A percentile compares a stretch with the other conserved stretches of the same genome.
Conservation (phyloP, 768 basidiomycete genomes). For the Tremella yokohamensis region DNA sequence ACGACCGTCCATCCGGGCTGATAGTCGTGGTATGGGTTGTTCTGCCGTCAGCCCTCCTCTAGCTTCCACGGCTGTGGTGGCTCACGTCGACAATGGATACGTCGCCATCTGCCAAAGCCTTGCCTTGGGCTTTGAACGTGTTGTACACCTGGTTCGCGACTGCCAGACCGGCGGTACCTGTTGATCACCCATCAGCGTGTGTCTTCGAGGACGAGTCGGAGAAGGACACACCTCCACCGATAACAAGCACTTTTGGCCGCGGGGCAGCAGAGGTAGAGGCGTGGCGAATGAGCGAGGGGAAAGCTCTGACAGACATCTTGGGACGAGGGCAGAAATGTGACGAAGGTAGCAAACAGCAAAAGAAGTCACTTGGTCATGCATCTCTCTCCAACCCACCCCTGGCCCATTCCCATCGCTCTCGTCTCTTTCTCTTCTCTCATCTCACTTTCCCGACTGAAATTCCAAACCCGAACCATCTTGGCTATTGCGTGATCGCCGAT, state of each 20-base stretch:
- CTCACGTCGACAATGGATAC: slow-evolving; percentile 74
- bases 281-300: slow-evolving; percentile 29
- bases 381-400: no score
- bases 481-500: no score
- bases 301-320: background rate
- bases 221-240: slow-evolving; percentile 71
- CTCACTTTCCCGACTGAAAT: no score
- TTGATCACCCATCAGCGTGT: background rate
- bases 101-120: slow-evolving; percentile 67
- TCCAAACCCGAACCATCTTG: no score
- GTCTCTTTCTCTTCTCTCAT: no score
- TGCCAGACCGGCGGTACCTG: slow-evolving; percentile 71
- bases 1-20: slow-evolving; percentile 97
- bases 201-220: background rate
- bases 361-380: no score
- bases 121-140: slow-evolving; percentile 68
- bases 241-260: slow-evolving; percentile 73
- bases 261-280: slow-evolving; percentile 40
- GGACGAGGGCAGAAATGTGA: no score
- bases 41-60: slow-evolving; percentile 36
- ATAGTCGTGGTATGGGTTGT: slow-evolving; percentile 76
- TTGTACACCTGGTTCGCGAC: slow-evolving; percentile 85
- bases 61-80: slow-evolving; percentile 3
- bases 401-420: no score
- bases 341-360: no score